Percentiles rank a stretch among this genome's conserved stretches.
Conservation (phyloP, 2,329 filamentous ascomycete genomes). For the Colletotrichum sp. region DNA sequence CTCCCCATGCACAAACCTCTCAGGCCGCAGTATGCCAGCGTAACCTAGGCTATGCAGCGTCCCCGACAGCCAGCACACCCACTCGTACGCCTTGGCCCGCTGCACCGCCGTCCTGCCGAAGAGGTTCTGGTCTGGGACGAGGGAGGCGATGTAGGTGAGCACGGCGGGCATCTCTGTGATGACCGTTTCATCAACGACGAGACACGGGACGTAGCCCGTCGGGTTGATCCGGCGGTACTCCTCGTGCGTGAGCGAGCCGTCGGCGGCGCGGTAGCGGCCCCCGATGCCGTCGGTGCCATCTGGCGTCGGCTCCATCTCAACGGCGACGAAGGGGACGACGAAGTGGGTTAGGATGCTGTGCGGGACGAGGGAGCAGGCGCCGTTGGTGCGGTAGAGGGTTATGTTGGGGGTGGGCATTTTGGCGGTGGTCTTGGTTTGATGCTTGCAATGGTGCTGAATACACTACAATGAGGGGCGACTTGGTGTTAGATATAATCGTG, state of each 20-base stretch:
- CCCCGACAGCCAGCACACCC: conserved; percentile 36
- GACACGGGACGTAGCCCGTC: conserved; percentile 32
- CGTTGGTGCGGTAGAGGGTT: conserved; percentile 32
- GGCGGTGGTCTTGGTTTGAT: background rate
- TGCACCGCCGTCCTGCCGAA: conserved; percentile 24
- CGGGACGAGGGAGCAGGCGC: conserved; percentile 32
- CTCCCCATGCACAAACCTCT: conserved; percentile 28
- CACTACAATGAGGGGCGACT: too few relatives aligned
- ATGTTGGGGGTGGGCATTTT: conserved; percentile 21
- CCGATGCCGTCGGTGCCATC: background rate
- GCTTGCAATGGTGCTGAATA: background rate
- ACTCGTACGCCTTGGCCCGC: conserved; percentile 31
- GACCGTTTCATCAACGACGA: conserved; percentile 22
- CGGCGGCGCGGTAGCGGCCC: conserved; percentile 24
- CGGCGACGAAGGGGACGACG: conserved; percentile 25
- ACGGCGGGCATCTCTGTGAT: conserved; percentile 28
- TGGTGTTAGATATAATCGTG: too few relatives aligned
- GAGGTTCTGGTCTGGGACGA: conserved; percentile 23
- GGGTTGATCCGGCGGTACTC: conserved; percentile 35
- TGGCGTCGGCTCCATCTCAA: conserved; percentile 22
- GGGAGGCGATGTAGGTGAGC: conserved; percentile 32
- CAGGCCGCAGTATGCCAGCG: conserved; percentile 27
- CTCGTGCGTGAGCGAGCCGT: conserved; percentile 32
- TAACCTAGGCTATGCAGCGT: conserved; percentile 34
- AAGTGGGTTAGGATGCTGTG: conserved; percentile 35